phyloP scores from a whole-genome alignment of 1,284 basidiomycete species.

The Trichosporon sp. region DNA sequence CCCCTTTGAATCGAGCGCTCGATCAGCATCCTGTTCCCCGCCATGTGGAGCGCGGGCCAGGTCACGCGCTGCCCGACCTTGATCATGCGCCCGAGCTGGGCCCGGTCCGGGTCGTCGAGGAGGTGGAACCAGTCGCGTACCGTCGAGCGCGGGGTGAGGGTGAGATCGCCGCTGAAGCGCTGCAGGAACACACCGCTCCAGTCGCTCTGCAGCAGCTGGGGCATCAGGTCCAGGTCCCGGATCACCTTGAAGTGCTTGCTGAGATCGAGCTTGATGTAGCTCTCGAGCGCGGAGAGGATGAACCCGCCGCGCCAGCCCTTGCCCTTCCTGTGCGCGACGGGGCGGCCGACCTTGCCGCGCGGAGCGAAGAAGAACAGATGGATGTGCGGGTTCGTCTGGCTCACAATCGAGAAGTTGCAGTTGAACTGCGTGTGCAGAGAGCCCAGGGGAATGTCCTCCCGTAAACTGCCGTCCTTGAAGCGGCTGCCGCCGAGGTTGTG shows the following conservation, averaged over 20 bases:
- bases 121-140: conserved; percentile 81
- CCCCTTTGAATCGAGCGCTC: conserved; percentile 76
- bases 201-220: conserved; percentile 84
- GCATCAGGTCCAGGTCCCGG: conserved; percentile 85
- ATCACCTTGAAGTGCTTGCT: conserved; percentile 96
- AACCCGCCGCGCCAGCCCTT: conserved; percentile 90
- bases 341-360: conserved; percentile 78
- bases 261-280: conserved; percentile 89
- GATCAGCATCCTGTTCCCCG: conserved; percentile 71
- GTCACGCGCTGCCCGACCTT: conserved; percentile 84
- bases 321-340: conserved; percentile 41
- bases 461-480: conserved; percentile 87
- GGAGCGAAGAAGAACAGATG: conserved; percentile 98
- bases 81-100: conserved; percentile 80
- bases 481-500: conserved; percentile 88
- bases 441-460: conserved; percentile 92
- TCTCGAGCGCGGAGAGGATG: conserved; percentile 84
- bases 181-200: conserved; percentile 95
- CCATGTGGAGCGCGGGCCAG: conserved; percentile 95
- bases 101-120: conserved; percentile 78
- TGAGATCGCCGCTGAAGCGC: conserved; percentile 58
- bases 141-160: conserved; percentile 81
- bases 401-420: conserved; percentile 93
- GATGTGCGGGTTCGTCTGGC: conserved; percentile 92
- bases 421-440: conserved; percentile 92